A percentile compares a stretch with the other conserved stretches of the same genome.
Evolutionary conservation across 768 basidiomycete genomes (phyloP).

Genomic region (Russula brevipes): DNA sequence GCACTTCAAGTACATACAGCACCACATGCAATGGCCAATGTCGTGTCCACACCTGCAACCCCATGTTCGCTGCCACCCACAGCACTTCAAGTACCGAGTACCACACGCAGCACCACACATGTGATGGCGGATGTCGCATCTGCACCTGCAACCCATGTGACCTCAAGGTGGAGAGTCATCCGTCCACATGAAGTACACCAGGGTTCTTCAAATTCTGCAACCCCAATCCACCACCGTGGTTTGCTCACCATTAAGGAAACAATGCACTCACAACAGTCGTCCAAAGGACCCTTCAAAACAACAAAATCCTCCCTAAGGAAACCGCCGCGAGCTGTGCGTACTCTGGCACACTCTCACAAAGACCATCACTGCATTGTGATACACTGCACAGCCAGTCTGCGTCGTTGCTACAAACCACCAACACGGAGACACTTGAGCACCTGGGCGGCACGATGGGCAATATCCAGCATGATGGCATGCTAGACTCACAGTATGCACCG

Average conservation of each 20-base stretch:
- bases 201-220: slow-evolving; percentile 59
- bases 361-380: slow-evolving; percentile 26
- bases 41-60: too few relatives aligned
- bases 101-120: too few relatives aligned
- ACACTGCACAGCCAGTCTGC: slow-evolving; percentile 34
- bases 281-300: slow-evolving; percentile 16
- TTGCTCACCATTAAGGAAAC: slow-evolving; percentile 56
- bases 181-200: slow-evolving; percentile 12
- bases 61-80: too few relatives aligned
- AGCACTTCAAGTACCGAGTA: too few relatives aligned
- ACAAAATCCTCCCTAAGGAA: background rate
- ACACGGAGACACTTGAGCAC: slow-evolving; percentile 63
- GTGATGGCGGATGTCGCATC: too few relatives aligned
- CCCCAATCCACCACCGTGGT: slow-evolving; percentile 68
- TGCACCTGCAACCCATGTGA: too few relatives aligned
- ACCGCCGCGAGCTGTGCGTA: background rate
- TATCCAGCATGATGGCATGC: slow-evolving; percentile 41
- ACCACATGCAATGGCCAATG: too few relatives aligned
- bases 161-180: slow-evolving; percentile 27
- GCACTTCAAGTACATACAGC: too few relatives aligned
- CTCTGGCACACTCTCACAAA: slow-evolving; percentile 18
- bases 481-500: slow-evolving; percentile 17
- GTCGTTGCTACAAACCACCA: slow-evolving; percentile 56
- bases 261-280: slow-evolving; percentile 31
- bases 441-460: slow-evolving; percentile 68